Conservation (phyloP, 2,329 filamentous ascomycete genomes). For the Ophiostoma piceae region DNA sequence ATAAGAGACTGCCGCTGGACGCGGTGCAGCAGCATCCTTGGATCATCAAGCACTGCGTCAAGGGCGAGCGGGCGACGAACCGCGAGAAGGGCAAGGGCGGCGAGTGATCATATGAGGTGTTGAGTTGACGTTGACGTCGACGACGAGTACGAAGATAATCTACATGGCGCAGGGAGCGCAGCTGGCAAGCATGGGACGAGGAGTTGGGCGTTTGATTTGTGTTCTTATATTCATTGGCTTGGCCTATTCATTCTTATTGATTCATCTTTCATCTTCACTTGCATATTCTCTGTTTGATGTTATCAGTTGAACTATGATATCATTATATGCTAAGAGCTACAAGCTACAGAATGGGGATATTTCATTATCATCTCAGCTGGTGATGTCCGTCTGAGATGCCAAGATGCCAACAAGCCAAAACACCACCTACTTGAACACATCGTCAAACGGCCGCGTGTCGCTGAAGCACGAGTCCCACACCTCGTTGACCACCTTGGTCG, state of each 20-base stretch:
- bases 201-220: conserved; percentile 17
- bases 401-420: too few species aligned
- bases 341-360: conserved; percentile 17
- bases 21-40: conserved; percentile 87
- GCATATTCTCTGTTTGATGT: not conserved
- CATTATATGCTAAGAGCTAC: conserved; percentile 5
- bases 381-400: too few species aligned
- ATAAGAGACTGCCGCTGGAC: conserved; percentile 85
- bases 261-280: not conserved
- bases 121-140: not conserved
- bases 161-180: conserved; percentile 10
- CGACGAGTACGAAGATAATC: not conserved
- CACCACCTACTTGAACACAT: conserved; percentile 70
- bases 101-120: not conserved
- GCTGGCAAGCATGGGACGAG: conserved; percentile 19
- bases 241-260: conserved; percentile 11
- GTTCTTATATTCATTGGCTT: conserved; percentile 3
- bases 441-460: conserved; percentile 93
- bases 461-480: conserved; percentile 98
- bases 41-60: conserved; percentile 91
- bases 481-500: conserved; percentile 82
- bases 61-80: conserved; percentile 50
- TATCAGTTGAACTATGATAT: conserved; percentile 11
- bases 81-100: conserved; percentile 43
- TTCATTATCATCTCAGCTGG: not conserved